Percentiles rank a stretch among this genome's conserved stretches.
Evolutionary conservation across 177 flowering plant species (phyloP).

Genomic region (Vitis hybrid): DNA sequence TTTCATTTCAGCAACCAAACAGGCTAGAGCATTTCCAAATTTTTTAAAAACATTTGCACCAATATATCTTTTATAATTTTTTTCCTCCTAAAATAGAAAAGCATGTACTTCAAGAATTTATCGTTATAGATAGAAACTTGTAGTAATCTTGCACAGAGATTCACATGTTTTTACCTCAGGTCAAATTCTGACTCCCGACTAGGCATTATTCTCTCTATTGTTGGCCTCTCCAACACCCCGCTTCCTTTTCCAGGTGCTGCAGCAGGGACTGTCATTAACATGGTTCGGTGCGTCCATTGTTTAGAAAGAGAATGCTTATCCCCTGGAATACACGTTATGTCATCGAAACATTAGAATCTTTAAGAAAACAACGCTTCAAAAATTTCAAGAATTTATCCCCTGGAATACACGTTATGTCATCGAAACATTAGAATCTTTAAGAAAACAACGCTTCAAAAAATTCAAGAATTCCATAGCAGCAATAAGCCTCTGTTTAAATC

Average conservation of each 20-base stretch:
- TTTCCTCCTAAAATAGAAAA: background rate
- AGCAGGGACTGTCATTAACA: conserved; percentile 8
- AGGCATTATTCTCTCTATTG: conserved; percentile 27
- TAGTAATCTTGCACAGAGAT: background rate
- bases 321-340: conserved; percentile 2
- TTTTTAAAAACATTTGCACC: too few relatives aligned
- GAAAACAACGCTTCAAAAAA: background rate
- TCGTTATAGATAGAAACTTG: background rate
- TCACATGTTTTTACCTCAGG: conserved; percentile 14
- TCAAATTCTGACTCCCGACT: conserved; percentile 32
- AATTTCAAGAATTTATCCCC: conserved; percentile 2
- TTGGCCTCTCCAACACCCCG: conserved; percentile 25
- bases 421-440: background rate
- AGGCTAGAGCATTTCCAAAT: too few relatives aligned
- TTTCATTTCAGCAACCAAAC: too few relatives aligned
- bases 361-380: background rate
- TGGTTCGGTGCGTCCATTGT: conserved; percentile 15
- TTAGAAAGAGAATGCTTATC: conserved; percentile 8
- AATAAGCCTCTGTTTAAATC: too few relatives aligned
- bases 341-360: background rate
- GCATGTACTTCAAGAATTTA: background rate
- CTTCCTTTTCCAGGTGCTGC: conserved; percentile 26
- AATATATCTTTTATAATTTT: background rate
- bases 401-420: background rate
- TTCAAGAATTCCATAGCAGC: background rate